These are phyloP conservation scores for Sporothrix brunneoviolacea DNA, from an alignment of 2,329 filamentous ascomycete species.

Conservation along the genomic window DNA sequence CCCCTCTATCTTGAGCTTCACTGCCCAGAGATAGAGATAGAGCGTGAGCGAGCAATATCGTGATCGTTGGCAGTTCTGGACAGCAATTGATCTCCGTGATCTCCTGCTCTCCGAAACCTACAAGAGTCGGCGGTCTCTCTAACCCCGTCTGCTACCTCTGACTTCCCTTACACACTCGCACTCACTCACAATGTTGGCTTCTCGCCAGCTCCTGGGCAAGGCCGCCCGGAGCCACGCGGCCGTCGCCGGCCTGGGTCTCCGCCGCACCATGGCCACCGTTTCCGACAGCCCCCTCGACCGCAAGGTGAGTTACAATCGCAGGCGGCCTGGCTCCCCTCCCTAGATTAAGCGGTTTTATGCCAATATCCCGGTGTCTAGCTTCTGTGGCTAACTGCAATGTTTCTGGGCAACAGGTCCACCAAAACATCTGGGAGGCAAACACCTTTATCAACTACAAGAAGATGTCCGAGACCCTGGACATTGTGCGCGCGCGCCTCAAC, in stretches of 20 bases:
- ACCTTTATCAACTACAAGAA: slow-evolving; percentile 99
- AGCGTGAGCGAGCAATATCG: slow-evolving; percentile 1
- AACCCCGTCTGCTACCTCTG: background rate
- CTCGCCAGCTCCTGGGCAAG: slow-evolving; percentile 62
- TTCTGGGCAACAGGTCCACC: slow-evolving; percentile 56
- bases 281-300: slow-evolving; percentile 79
- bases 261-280: slow-evolving; percentile 73
- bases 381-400: slow-evolving; percentile 4
- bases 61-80: background rate
- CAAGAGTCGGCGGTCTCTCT: too few relatives aligned
- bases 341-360: too few relatives aligned
- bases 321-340: too few relatives aligned
- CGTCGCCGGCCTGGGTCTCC: slow-evolving; percentile 53
- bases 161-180: slow-evolving; percentile 12
- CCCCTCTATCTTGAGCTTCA: slow-evolving; percentile 12
- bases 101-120: too few relatives aligned
- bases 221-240: slow-evolving; percentile 55
- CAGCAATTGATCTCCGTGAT: too few relatives aligned
- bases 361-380: background rate
- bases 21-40: slow-evolving; percentile 2
- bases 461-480: slow-evolving; percentile 93
- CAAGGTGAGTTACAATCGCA: slow-evolving; percentile 55
- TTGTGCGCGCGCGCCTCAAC: slow-evolving; percentile 86
- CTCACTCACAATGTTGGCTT: slow-evolving; percentile 53
- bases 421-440: slow-evolving; percentile 92